Percentiles rank a stretch among this genome's conserved stretches.
These are phyloP conservation scores for Vaccinium vitisidaea DNA, from an alignment of 148 eudicot genomes.

Conservation along the genomic window DNA sequence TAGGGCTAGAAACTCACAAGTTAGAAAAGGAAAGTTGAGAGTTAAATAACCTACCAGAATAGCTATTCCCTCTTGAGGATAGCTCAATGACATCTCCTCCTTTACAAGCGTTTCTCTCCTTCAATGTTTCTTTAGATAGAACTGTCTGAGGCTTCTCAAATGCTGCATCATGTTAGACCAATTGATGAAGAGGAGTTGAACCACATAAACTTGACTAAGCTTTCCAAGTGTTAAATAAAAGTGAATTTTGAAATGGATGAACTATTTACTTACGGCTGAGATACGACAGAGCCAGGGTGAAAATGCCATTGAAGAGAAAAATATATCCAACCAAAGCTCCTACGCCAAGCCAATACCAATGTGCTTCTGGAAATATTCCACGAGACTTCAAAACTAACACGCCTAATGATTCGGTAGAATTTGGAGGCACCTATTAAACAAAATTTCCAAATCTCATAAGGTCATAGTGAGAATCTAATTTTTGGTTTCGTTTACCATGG, in stretches of 20 bases:
- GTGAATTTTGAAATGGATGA: background rate
- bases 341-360: slow-evolving; percentile 78
- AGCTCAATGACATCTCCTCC: slow-evolving; percentile 14
- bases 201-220: background rate
- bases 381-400: slow-evolving; percentile 40
- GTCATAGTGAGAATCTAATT: background rate
- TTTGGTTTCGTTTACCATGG: background rate
- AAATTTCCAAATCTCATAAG: background rate
- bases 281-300: slow-evolving; percentile 43
- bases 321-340: slow-evolving; percentile 51
- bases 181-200: no score
- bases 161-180: slow-evolving; percentile 36
- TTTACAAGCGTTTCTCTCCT: slow-evolving; percentile 28
- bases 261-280: slow-evolving; percentile 44
- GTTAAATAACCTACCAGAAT: slow-evolving; percentile 3
- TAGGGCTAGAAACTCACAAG: background rate
- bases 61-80: slow-evolving; percentile 11
- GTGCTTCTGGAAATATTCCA: slow-evolving; percentile 47
- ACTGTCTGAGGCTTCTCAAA: slow-evolving; percentile 61
- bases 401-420: slow-evolving; percentile 35
- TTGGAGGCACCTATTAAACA: slow-evolving; percentile 16
- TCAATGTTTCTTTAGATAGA: slow-evolving; percentile 50
- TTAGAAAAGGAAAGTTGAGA: background rate
- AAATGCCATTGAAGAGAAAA: slow-evolving; percentile 43
- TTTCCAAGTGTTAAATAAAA: background rate